phyloP scores from a whole-genome alignment of 148 eudicot species.

The Rhododendron simsii region DNA sequence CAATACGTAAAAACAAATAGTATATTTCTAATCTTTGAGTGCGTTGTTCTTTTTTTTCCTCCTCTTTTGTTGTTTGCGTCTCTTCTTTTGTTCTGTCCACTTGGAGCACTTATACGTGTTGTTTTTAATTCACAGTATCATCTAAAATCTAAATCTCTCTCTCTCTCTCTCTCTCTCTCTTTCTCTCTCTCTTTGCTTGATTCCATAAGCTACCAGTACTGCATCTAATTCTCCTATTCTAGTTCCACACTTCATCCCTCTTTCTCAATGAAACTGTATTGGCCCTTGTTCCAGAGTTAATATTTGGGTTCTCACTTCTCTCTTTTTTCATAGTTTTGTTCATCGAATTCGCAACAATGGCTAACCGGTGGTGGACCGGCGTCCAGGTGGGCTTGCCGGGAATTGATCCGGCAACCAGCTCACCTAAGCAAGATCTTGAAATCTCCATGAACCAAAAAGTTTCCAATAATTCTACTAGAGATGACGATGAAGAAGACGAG shows the following conservation, averaged over 20 bases:
- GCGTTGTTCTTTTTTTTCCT: slow-evolving; percentile 12
- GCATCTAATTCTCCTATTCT: slow-evolving; percentile 12
- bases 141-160: background rate
- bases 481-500: slow-evolving; percentile 21
- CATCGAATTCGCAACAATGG: slow-evolving; percentile 25
- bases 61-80: slow-evolving; percentile 11
- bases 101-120: background rate
- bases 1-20: too few species aligned
- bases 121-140: background rate
- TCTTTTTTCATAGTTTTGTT: background rate
- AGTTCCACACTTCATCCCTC: background rate
- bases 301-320: background rate
- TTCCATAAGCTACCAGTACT: slow-evolving; percentile 5
- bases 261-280: background rate
- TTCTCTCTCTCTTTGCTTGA: slow-evolving; percentile 9
- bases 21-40: background rate
- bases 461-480: background rate
- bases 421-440: slow-evolving; percentile 7
- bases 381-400: slow-evolving; percentile 31
- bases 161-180: background rate
- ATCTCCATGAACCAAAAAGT: slow-evolving; percentile 11
- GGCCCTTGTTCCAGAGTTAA: background rate
- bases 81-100: slow-evolving; percentile 11
- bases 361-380: slow-evolving; percentile 60
- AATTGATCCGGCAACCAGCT: slow-evolving; percentile 16